Base-by-base conservation (phyloP, 2,329 filamentous ascomycete species). In the Didymella keratinophila region DNA sequence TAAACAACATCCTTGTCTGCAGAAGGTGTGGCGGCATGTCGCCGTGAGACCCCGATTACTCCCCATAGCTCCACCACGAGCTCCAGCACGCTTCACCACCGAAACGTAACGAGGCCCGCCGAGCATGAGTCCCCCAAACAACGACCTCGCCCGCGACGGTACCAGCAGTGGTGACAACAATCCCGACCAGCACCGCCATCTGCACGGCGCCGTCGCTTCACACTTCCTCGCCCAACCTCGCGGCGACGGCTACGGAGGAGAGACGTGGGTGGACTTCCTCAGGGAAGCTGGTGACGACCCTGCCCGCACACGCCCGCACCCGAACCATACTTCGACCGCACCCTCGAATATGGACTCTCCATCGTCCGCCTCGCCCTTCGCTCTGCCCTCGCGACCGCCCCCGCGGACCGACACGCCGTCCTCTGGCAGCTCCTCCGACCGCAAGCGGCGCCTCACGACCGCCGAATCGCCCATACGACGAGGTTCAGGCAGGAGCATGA, bases 191-290 rank as follows among this genome's bases (percentile, higher is more conserved):
- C 54, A 41, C 54, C 54, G 46, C 14, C 59, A 47, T 21, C 57
- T 61, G 28, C 66, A 39, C 36, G 36, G 36, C 36, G 36, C 36
- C 36, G 36, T 39, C 18, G 36, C 36, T 20, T 39, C 36, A 11
- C 36, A 39, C 36, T 39, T 39, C 36, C 36, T 39, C n/a, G 36
- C 36, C 36, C 36, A 39, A 39, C 36, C 36, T 39, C 36, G 70
- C 52, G 70, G 70, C 4, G 51, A 64, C 20, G 52, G 51, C 16
- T 62, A 61, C 34, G 68, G 66, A 16, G 68, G 72, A 30, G 70
- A 76, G 60, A 75, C 74, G 36, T 76, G 74, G 74, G 63, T 71
- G 37, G 73, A 75, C 63, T 76, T 76, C 52, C 60, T 76, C 41
- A 60, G 73, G 14, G 65, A 69, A 21, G 52, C 64, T 43, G 67